phyloP scores from a whole-genome alignment of 768 basidiomycete species.

The Kwoniella mangroviensis region DNA sequence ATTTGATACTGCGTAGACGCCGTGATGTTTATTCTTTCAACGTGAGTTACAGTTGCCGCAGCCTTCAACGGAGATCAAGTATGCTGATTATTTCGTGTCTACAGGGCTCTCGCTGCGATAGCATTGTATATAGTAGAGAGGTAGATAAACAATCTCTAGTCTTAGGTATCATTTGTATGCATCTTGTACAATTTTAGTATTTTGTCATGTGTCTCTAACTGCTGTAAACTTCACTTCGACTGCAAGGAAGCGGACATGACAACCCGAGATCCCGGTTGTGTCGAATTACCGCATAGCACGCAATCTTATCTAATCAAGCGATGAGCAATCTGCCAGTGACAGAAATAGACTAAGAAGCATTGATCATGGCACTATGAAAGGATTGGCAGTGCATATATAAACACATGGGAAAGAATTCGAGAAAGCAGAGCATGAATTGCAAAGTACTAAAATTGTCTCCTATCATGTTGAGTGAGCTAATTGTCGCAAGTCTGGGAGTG shows the following conservation, averaged over 20 bases:
- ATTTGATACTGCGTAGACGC: slow-evolving; percentile 53
- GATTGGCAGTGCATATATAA: not conserved
- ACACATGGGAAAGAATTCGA: not conserved
- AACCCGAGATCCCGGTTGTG: slow-evolving; percentile 4
- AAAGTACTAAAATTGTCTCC: not conserved
- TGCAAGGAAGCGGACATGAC: not conserved
- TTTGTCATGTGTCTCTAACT: not conserved
- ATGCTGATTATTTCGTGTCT: no score
- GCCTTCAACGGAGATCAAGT: not conserved
- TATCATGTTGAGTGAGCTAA: not conserved
- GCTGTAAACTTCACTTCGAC: not conserved
- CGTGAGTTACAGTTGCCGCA: slow-evolving; percentile 52
- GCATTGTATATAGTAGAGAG: slow-evolving; percentile 23
- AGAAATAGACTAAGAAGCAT: not conserved
- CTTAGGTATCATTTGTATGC: not conserved
- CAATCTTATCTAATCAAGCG: slow-evolving; percentile 13
- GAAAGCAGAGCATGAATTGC: not conserved
- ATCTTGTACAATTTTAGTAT: not conserved
- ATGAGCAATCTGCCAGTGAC: not conserved
- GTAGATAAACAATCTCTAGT: not conserved
- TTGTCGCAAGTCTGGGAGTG: not conserved
- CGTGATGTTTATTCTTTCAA: slow-evolving; percentile 62
- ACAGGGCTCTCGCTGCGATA: slow-evolving; percentile 35
- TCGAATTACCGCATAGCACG: slow-evolving; percentile 13
- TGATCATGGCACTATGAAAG: not conserved